These are phyloP conservation scores for Brassica nigra DNA, from an alignment of 345 rosid genomes.

Conservation along the genomic window DNA sequence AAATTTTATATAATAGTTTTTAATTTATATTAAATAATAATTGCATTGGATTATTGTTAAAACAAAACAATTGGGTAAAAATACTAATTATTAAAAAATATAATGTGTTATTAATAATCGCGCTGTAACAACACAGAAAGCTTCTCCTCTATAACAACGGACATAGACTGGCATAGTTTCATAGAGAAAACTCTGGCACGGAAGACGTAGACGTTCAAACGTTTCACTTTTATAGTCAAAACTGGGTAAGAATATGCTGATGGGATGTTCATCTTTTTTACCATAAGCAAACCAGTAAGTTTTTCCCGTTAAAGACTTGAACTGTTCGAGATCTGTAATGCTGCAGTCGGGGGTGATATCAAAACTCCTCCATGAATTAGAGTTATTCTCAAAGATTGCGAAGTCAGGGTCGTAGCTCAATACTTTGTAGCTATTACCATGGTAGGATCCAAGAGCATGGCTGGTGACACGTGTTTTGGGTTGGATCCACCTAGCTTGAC, in stretches of 20 bases:
- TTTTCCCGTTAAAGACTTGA: background rate
- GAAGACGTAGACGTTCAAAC: too few species aligned
- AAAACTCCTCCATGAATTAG: background rate
- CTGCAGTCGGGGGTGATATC: background rate
- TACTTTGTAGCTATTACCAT: background rate
- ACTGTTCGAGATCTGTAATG: background rate
- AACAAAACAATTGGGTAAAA: too few species aligned
- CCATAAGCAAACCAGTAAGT: background rate
- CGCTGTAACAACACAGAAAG: too few species aligned
- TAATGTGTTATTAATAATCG: too few species aligned
- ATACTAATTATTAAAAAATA: too few species aligned
- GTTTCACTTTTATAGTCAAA: background rate
- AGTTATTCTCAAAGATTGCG: background rate
- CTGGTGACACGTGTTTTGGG: background rate
- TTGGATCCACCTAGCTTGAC: background rate
- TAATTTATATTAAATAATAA: too few species aligned
- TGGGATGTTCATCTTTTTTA: background rate
- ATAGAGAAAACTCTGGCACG: too few species aligned
- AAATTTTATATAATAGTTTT: too few species aligned
- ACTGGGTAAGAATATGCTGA: background rate
- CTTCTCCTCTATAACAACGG: too few species aligned
- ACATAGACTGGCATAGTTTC: too few species aligned
- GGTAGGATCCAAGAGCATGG: background rate
- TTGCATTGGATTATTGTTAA: too few species aligned
- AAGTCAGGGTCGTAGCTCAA: background rate